phyloP scores from a whole-genome alignment of 2,329 filamentous ascomycete species.

The Alternaria sp. region DNA sequence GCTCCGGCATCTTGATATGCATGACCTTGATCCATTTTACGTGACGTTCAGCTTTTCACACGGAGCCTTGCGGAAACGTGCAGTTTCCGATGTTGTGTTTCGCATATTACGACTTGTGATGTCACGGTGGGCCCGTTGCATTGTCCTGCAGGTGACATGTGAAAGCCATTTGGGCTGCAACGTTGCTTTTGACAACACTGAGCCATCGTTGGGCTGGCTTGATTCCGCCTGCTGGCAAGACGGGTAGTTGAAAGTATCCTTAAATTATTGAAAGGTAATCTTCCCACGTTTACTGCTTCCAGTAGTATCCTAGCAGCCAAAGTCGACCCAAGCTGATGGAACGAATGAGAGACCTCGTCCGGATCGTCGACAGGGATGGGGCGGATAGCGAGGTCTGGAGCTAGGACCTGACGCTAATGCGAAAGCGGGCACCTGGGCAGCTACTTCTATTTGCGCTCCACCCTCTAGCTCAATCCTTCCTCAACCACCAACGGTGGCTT shows the following conservation, averaged over 20 bases:
- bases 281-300: not conserved
- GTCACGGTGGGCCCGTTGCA: conserved; percentile 23
- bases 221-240: too few species aligned
- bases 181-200: not conserved
- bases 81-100: conserved; percentile 17
- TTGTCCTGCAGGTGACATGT: conserved; percentile 17
- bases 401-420: conserved; percentile 10
- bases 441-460: conserved; percentile 11
- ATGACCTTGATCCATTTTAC: not conserved
- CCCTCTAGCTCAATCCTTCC: conserved; percentile 11
- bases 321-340: not conserved
- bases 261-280: not conserved
- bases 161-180: conserved; percentile 14
- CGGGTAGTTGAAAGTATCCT: not conserved
- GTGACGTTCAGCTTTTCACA: not conserved
- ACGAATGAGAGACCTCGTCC: not conserved
- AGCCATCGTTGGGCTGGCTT: too few species aligned
- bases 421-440: conserved; percentile 9
- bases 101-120: conserved; percentile 24
- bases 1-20: not conserved
- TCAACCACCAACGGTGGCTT: conserved; percentile 13
- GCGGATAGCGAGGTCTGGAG: conserved; percentile 10
- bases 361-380: conserved; percentile 12
- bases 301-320: not conserved
- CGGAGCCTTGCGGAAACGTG: conserved; percentile 10